phyloP scores from a whole-genome alignment of 106 monocot genomes.

The Xerophyta viscosa region DNA sequence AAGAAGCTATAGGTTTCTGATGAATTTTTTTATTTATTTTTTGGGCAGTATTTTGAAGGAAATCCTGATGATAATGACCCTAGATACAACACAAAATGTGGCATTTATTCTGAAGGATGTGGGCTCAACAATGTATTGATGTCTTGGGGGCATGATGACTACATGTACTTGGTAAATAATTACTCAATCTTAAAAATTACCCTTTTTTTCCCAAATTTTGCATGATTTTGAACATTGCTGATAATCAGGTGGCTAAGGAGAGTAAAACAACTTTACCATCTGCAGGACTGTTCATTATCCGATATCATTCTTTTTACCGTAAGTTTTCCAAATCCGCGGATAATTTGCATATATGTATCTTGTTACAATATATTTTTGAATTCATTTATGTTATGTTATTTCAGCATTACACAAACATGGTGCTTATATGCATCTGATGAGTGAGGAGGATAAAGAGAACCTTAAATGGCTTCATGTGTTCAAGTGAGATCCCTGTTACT shows the following conservation, averaged over 20 bases:
- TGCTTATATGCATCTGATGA: conserved; percentile 35
- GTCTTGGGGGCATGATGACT: conserved; percentile 55
- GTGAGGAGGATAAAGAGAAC: conserved; percentile 37
- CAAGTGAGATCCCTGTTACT: conserved; percentile 15
- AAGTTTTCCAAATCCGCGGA: not conserved
- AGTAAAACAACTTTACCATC: conserved; percentile 28
- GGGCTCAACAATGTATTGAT: conserved; percentile 36
- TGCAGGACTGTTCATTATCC: conserved; percentile 25
- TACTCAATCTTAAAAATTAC: no score
- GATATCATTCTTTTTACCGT: conserved; percentile 42
- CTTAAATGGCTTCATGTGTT: conserved; percentile 36
- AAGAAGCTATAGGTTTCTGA: no score
- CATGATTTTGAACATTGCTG: no score
- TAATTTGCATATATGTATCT: not conserved
- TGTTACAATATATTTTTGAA: not conserved
- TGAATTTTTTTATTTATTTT: no score
- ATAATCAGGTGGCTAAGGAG: conserved; percentile 24
- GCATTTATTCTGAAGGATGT: conserved; percentile 28
- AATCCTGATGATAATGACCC: conserved; percentile 28
- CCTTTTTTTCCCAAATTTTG: no score
- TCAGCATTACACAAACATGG: conserved; percentile 21
- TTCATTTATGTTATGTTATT: not conserved
- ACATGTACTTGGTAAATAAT: conserved; percentile 38
- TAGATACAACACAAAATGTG: conserved; percentile 12
- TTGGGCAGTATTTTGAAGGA: no score